Conservation (phyloP, 1,139 yeast species). For the Hansenula sp. region DNA sequence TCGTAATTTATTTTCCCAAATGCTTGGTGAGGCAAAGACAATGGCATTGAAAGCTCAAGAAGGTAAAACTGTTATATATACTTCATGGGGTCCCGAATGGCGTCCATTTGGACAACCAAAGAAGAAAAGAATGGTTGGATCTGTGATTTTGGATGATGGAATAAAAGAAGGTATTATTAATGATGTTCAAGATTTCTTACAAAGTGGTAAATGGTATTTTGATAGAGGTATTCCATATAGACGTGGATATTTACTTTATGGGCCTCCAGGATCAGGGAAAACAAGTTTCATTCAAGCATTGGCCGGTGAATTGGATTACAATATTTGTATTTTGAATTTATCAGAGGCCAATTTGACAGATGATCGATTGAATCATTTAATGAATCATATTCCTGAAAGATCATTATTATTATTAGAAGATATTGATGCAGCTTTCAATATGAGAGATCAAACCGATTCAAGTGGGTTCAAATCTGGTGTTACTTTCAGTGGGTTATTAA, state of each 20-base stretch:
- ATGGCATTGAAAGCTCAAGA: conserved; percentile 81
- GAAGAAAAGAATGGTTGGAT: conserved; percentile 75
- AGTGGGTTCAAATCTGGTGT: conserved; percentile 79
- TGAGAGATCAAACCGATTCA: conserved; percentile 74
- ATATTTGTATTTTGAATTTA: conserved; percentile 86
- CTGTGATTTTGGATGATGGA: conserved; percentile 81
- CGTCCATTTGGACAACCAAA: conserved; percentile 97
- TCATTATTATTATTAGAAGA: conserved; percentile 85
- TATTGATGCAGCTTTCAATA: conserved; percentile 92
- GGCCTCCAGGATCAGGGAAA: conserved; percentile 98
- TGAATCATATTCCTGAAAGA: conserved; percentile 94
- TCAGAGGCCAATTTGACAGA: conserved; percentile 92
- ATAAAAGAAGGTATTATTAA: conserved; percentile 58
- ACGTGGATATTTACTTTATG: conserved; percentile 88
- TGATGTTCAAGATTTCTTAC: conserved; percentile 79
- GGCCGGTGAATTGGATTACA: conserved; percentile 95
- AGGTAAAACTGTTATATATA: conserved; percentile 90
- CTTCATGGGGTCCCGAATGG: conserved; percentile 99
- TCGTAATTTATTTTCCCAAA: conserved; percentile 62
- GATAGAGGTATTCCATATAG: conserved; percentile 96
- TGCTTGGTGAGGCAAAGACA: conserved; percentile 78
- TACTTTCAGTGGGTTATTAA: conserved; percentile 89
- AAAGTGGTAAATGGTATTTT: conserved; percentile 86
- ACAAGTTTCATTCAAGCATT: conserved; percentile 94
- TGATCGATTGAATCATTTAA: conserved; percentile 86